A percentile compares a stretch with the other conserved stretches of the same genome.
These are phyloP conservation scores for Metschnikowia noctiluminum DNA, from an alignment of 805 yeast genomes.

Conservation along the genomic window DNA sequence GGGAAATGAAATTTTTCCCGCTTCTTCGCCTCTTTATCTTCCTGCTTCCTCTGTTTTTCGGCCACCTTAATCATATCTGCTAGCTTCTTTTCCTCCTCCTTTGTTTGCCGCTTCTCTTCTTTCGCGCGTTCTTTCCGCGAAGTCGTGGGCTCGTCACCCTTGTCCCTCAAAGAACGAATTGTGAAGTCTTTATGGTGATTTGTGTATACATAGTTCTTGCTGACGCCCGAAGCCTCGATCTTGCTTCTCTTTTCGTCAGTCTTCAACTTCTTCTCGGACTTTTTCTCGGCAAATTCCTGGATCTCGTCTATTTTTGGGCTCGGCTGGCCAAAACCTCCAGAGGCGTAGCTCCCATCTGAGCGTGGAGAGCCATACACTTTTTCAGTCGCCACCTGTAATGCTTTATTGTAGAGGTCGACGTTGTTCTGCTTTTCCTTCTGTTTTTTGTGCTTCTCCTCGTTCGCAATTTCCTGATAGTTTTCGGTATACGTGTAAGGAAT, in stretches of 20 bases:
- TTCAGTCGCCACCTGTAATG: constrained; percentile 52
- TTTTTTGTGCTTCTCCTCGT: constrained; percentile 11
- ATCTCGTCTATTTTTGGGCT: constrained; percentile 1
- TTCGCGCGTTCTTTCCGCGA: constrained; percentile 14
- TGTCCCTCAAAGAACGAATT: constrained; percentile 14
- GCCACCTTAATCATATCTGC: constrained; percentile 1
- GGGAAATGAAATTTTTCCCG: constrained; percentile 8
- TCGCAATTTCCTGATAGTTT: constrained; percentile 7
- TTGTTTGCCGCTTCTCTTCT: constrained; percentile 13
- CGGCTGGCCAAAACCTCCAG: not conserved
- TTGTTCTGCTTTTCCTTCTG: constrained; percentile 27
- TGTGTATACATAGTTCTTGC: constrained; percentile 14
- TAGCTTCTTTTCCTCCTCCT: constrained; percentile 10
- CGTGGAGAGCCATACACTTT: constrained; percentile 47
- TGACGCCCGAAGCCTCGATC: constrained; percentile 15
- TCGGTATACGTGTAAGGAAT: constrained; percentile 22
- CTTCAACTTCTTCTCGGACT: constrained; percentile 14
- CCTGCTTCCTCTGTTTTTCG: constrained; percentile 9
- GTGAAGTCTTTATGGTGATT: constrained; percentile 18
- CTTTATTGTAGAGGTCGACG: constrained; percentile 53
- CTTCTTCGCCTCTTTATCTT: constrained; percentile 10
- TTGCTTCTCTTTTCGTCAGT: constrained; percentile 11
- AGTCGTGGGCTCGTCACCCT: constrained; percentile 1
- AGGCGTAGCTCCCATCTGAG: not conserved
- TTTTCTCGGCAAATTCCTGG: constrained; percentile 8